These are phyloP conservation scores for Phytophthora tentaculata DNA, from an alignment of 352 stramenopile genomes.

Conservation along the genomic window DNA sequence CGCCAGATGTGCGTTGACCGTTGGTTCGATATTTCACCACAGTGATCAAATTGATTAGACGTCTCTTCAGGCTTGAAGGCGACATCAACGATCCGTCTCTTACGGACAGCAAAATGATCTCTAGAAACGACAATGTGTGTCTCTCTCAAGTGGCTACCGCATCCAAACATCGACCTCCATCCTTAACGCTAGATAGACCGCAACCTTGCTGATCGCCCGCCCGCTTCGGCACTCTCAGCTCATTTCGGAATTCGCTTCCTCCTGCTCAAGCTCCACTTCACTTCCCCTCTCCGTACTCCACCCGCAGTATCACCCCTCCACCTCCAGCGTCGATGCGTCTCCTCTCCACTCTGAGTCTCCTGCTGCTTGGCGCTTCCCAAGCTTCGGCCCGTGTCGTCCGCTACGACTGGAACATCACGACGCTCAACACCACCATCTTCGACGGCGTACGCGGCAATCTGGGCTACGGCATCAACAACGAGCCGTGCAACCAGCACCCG, in stretches of 20 bases:
- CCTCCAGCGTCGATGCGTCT: slow-evolving; percentile 22
- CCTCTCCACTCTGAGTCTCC: slow-evolving; percentile 18
- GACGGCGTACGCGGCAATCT: slow-evolving; percentile 31
- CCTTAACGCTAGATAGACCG: neutral
- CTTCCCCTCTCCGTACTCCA: neutral
- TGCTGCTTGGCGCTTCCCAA: slow-evolving; percentile 23
- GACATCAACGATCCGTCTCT: neutral
- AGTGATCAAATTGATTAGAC: neutral
- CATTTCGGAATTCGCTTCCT: slow-evolving; percentile 40
- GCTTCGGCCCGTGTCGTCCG: slow-evolving; percentile 29
- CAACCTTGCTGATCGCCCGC: neutral
- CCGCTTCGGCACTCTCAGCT: slow-evolving; percentile 5
- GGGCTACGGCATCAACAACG: slow-evolving; percentile 49
- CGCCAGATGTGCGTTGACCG: neutral
- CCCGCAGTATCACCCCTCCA: neutral
- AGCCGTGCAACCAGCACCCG: slow-evolving; percentile 28
- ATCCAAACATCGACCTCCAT: neutral
- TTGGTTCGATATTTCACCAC: neutral
- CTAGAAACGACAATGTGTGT: neutral
- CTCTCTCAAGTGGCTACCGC: neutral
- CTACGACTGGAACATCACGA: slow-evolving; percentile 49
- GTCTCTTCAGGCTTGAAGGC: neutral
- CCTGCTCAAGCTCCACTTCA: slow-evolving; percentile 19
- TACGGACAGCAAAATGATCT: neutral
- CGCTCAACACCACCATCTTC: slow-evolving; percentile 41